phyloP scores from a whole-genome alignment of 2,329 filamentous ascomycete species.

The Parasarocladium wereldwijsianum region DNA sequence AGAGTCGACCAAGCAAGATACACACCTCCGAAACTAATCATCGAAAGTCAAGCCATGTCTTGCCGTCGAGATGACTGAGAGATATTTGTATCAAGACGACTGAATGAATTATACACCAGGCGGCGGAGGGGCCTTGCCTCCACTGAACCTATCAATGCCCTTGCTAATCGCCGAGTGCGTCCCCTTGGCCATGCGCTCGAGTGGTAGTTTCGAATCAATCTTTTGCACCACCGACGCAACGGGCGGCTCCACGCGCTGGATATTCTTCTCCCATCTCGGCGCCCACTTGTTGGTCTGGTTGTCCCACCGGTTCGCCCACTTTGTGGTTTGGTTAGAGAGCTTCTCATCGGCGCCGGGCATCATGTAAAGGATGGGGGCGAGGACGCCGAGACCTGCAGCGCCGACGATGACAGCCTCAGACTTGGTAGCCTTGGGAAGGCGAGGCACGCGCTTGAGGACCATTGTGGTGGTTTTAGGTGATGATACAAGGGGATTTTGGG shows the following conservation, averaged over 20 bases:
- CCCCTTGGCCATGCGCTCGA: constrained; percentile 33
- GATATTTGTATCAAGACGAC: too few relatives aligned
- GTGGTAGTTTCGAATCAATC: constrained; percentile 30
- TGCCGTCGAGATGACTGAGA: too few relatives aligned
- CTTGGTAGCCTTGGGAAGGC: constrained; percentile 31
- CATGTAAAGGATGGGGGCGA: constrained; percentile 43
- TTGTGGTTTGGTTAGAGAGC: constrained; percentile 35
- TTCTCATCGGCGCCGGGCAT: constrained; percentile 41
- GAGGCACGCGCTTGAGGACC: constrained; percentile 26
- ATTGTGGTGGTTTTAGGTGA: too few relatives aligned
- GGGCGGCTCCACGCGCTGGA: constrained; percentile 33
- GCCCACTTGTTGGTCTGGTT: constrained; percentile 39
- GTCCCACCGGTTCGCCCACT: constrained; percentile 47
- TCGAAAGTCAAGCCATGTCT: too few relatives aligned
- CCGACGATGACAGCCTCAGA: constrained; percentile 38
- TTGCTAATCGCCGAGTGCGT: constrained; percentile 32
- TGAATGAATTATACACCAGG: too few relatives aligned
- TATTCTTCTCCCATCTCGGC: constrained; percentile 28
- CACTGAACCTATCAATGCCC: constrained; percentile 18
- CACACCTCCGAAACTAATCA: too few relatives aligned
- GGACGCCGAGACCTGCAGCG: constrained; percentile 35
- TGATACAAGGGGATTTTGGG: too few relatives aligned
- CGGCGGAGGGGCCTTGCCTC: too few relatives aligned
- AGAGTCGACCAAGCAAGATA: too few relatives aligned
- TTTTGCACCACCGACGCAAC: constrained; percentile 27